Base-by-base conservation (phyloP, 257 asterid species). In the Solanum boliviense region DNA sequence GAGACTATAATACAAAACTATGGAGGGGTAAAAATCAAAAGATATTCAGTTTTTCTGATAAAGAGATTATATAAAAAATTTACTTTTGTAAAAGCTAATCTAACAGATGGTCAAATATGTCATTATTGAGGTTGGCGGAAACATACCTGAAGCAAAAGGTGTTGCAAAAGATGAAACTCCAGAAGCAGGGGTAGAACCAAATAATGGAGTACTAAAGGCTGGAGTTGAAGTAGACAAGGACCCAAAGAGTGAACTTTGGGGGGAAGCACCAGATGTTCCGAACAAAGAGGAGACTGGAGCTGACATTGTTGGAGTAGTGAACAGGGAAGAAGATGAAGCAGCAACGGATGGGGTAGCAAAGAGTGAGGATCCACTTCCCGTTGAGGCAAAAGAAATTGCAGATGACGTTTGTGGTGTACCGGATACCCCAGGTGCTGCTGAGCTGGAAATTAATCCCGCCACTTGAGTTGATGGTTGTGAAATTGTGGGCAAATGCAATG, bases 91-190 rank as follows among this genome's bases (percentile, higher is more conserved):
- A 81, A 46, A 81, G 10, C 68, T 81, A 81, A 41, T 46, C 68
- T 9, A 81, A 10, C 52, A 76, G 12, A 32, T 25, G 79, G 41
- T 6, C 3, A 71, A 71, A 29, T 18, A 81, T 81, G 68, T 44
- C 85, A 46, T 46, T 48, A 29, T 46, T 46, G 41, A 46, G 67
- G 23, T 81, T 46, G 27, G 41, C 5, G 1, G 18, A 81, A 29
- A 27, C 16, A 87, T 87, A 97, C 99, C 98, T 85, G 99, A 84
- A 74, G 93, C 97, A 88, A 94, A 95, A 68, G 98, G 98, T 21
- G 98, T 90, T 82, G 96, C 52, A 87, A 96, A 93, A 38, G 86
- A 72, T 36, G 98, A 91, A 75, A 85, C 93, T 31, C 94, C 97
- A 87, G 98, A 85, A 89, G 98, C 87, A 31, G 95, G 98, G 84